Evolutionary conservation across 2,329 filamentous ascomycete genomes (phyloP).

Genomic region (Talaromyces rugulosus): DNA sequence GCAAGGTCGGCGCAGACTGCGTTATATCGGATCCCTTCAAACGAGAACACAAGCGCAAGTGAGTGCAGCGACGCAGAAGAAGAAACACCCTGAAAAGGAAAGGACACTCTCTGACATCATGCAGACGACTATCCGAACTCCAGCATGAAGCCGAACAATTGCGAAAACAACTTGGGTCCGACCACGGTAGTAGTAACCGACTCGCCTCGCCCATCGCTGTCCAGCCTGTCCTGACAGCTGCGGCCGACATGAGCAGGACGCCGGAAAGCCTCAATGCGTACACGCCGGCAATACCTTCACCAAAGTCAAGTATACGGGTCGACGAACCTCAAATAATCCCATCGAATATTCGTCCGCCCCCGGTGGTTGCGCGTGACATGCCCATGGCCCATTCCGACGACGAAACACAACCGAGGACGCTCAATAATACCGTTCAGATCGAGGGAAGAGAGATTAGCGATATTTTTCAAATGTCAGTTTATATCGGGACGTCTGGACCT

Average conservation of each 20-base stretch:
- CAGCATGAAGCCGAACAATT: conserved; percentile 36
- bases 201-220: conserved; percentile 21
- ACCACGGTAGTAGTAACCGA: conserved; percentile 17
- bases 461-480: conserved; percentile 30
- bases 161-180: conserved; percentile 28
- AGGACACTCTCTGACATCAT: neutral
- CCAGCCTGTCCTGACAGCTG: conserved; percentile 23
- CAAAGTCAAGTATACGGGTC: conserved; percentile 17
- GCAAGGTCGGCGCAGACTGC: conserved; percentile 32
- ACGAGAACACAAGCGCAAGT: conserved; percentile 40
- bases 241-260: conserved; percentile 27
- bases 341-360: conserved; percentile 15
- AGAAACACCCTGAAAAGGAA: neutral
- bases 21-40: conserved; percentile 41
- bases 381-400: conserved; percentile 7
- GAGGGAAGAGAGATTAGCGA: conserved; percentile 34
- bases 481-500: too few species aligned
- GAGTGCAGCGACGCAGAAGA: conserved; percentile 10
- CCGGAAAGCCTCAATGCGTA: conserved; percentile 15
- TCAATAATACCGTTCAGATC: conserved; percentile 26
- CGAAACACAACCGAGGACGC: conserved; percentile 24
- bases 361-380: neutral
- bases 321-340: conserved; percentile 19
- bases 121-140: conserved; percentile 34
- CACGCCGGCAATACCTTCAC: conserved; percentile 19